Evolutionary conservation across 1,284 basidiomycete species (phyloP), one percentile per base, ranked within the genome.

Genomic region (Lignosus rhinocerotis): DNA sequence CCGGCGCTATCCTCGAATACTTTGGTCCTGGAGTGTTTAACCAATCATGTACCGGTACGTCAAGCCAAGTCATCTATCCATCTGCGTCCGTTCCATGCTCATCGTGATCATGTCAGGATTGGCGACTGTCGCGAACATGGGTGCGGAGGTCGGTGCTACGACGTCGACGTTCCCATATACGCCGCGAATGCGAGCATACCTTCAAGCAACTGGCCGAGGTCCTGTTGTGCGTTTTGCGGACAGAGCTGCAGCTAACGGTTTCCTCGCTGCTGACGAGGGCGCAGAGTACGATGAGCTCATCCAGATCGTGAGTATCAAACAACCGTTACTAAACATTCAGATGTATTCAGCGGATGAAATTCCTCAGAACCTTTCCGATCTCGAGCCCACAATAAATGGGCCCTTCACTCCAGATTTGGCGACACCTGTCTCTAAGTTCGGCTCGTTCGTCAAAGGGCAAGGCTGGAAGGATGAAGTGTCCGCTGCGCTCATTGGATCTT

Each of bases 101-200:
- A 41, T 36, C 19, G 6, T 25, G 41, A 16, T 51, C 11, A 9
- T 25, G 17, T 36, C 54, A 90, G 90, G 94, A 64, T 76, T 98
- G 52, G 95, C 96, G 0, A 98, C 95, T 5, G 92, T 98, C 61
- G 90, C 93, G 56, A 98, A 98, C 76, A 99, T 99, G 97, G 97
- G 97, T 59, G 97, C 97, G 21, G 97, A 99, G 79, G 94, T 99
- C 30, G 97, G 97, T 47, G 97, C 97, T 7, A 99, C 97, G 2
- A 98, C 97, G 0, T 96, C 94, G 1, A 94, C 93, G 3, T 99
- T 99, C 84, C 96, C 96, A 12, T 99, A 98, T 76, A 95, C 94
- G 7, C 75, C 84, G 57, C 85, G 86, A 67, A 99, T 99, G 96
- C 83, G 86, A 39, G 80, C 86, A 31, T 99, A 99, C 76, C 85